These are phyloP conservation scores for Suillus subaureus DNA, from an alignment of 768 basidiomycete species.

Conservation along the genomic window DNA sequence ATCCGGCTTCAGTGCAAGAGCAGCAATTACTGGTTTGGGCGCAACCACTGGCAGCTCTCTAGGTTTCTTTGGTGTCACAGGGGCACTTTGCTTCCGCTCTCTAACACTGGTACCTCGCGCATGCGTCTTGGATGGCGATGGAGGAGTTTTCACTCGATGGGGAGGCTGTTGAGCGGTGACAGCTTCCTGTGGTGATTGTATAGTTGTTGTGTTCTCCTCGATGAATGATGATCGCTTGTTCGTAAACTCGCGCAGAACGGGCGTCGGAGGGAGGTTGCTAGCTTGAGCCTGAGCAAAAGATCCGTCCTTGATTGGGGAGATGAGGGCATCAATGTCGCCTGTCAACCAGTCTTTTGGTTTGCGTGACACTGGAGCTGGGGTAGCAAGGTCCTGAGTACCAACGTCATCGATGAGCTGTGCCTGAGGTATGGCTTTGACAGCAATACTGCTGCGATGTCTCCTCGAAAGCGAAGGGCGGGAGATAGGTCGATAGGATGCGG, in stretches of 20 bases:
- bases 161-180: conserved; percentile 26
- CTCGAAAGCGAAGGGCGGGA: conserved; percentile 49
- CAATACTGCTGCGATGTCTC: conserved; percentile 50
- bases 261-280: conserved; percentile 33
- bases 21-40: conserved; percentile 1
- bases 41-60: conserved; percentile 5
- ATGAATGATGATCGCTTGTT: conserved; percentile 73
- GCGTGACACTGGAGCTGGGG: conserved; percentile 20
- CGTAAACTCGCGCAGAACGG: conserved; percentile 68
- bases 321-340: conserved; percentile 54
- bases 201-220: conserved; percentile 42
- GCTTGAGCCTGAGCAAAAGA: conserved; percentile 12
- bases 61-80: conserved; percentile 7
- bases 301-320: conserved; percentile 22
- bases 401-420: conserved; percentile 18
- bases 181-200: conserved; percentile 37
- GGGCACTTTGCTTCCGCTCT: conserved; percentile 30
- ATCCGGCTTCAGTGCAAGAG: conserved; percentile 1
- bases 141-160: conserved; percentile 15
- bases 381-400: conserved; percentile 18
- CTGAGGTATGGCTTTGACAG: conserved; percentile 41
- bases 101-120: conserved; percentile 35
- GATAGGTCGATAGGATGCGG: conserved; percentile 20
- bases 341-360: conserved; percentile 73
- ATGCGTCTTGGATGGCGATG: conserved; percentile 24